These are phyloP conservation scores for Cucurbitaria berberidis DNA, from an alignment of 2,329 filamentous ascomycete species.

Conservation along the genomic window DNA sequence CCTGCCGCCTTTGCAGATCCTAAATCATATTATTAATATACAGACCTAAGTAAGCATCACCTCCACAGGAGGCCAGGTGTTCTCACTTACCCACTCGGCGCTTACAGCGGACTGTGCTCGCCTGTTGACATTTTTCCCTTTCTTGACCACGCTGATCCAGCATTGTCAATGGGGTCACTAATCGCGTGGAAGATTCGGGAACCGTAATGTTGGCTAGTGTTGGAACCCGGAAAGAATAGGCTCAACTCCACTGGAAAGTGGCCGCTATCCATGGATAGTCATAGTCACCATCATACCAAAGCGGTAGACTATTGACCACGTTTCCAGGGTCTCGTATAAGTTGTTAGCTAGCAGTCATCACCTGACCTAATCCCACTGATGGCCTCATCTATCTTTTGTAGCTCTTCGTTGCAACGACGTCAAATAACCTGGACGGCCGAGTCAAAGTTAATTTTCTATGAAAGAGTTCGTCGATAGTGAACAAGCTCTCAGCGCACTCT, in stretches of 20 bases:
- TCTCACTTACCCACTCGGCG: conserved; percentile 12
- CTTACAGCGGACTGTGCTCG: neutral
- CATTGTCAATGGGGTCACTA: neutral
- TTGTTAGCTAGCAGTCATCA: too few species aligned
- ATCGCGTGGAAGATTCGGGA: neutral
- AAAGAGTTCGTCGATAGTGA: too few species aligned
- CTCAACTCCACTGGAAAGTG: neutral
- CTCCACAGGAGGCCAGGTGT: conserved; percentile 38
- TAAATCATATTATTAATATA: conserved; percentile 36
- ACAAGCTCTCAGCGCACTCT: too few species aligned
- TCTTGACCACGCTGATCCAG: neutral
- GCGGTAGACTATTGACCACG: too few species aligned
- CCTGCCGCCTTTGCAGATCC: conserved; percentile 15
- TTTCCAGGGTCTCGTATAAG: too few species aligned
- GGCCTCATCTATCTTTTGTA: too few species aligned
- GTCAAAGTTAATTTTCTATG: too few species aligned
- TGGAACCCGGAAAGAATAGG: neutral
- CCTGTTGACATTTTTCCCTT: neutral
- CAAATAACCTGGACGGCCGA: too few species aligned
- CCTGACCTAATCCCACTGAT: too few species aligned
- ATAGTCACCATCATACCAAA: neutral
- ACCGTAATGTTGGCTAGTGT: neutral
- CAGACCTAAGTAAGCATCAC: neutral
- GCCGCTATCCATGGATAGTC: too few species aligned
- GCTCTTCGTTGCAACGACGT: too few species aligned